Conservation (phyloP, 2,329 filamentous ascomycete genomes). For the Fusarium coffeatum region DNA sequence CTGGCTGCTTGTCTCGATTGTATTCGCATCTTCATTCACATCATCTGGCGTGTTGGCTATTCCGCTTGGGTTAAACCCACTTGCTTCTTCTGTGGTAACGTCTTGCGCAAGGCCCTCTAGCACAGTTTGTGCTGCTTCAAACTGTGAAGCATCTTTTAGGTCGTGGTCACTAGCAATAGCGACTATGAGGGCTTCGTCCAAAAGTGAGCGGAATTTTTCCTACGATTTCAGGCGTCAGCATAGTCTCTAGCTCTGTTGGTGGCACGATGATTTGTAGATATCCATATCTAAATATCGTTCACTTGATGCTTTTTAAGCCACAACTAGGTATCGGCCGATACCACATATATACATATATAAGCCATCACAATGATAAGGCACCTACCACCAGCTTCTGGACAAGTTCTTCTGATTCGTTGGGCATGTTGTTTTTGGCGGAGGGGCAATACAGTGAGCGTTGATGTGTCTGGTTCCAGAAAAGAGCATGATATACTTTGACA, state of each 20-base stretch:
- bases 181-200: slow-evolving; percentile 82
- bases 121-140: slow-evolving; percentile 65
- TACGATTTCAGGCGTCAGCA: slow-evolving; percentile 50
- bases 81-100: slow-evolving; percentile 75
- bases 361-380: not conserved
- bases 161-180: slow-evolving; percentile 82
- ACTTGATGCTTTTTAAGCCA: slow-evolving; percentile 10
- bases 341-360: not conserved
- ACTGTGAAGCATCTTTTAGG: slow-evolving; percentile 63
- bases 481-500: slow-evolving; percentile 37
- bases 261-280: not conserved
- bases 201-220: slow-evolving; percentile 76
- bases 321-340: not conserved
- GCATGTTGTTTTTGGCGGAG: slow-evolving; percentile 36
- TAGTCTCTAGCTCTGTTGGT: not conserved
- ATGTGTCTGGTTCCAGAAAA: slow-evolving; percentile 28
- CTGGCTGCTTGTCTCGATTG: slow-evolving; percentile 47
- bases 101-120: slow-evolving; percentile 74
- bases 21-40: slow-evolving; percentile 40
- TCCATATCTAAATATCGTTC: slow-evolving; percentile 4
- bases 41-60: slow-evolving; percentile 61
- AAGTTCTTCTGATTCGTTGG: slow-evolving; percentile 39
- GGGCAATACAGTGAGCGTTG: slow-evolving; percentile 23
- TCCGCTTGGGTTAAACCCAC: slow-evolving; percentile 82
- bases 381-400: slow-evolving; percentile 49